A percentile compares a stretch with the other conserved stretches of the same genome.
phyloP scores from a whole-genome alignment of 371 early-diverging fungal genomes.

The Smittium culicis region DNA sequence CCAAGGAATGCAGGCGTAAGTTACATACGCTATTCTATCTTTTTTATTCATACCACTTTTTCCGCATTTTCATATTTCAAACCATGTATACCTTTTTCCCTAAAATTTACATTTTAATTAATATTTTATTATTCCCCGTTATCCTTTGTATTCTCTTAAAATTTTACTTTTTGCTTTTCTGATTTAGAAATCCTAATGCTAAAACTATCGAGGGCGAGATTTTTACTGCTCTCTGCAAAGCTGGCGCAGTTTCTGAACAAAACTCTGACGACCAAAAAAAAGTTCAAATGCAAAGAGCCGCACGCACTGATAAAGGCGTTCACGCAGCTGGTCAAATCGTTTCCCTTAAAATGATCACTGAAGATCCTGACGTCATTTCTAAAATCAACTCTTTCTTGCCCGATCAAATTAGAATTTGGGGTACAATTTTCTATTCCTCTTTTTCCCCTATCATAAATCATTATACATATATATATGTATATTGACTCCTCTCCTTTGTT shows the following conservation, averaged over 20 bases:
- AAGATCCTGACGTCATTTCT: slow-evolving; percentile 50
- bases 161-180: background rate
- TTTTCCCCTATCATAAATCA: no score
- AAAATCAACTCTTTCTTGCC: slow-evolving; percentile 62
- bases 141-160: no score
- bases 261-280: slow-evolving; percentile 66
- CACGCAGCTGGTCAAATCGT: slow-evolving; percentile 96
- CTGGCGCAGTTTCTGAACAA: slow-evolving; percentile 57
- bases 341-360: slow-evolving; percentile 75
- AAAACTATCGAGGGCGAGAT: slow-evolving; percentile 68
- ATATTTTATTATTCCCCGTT: no score
- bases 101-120: no score
- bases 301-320: slow-evolving; percentile 99
- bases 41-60: background rate
- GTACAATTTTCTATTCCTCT: no score
- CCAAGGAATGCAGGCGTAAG: slow-evolving; percentile 79
- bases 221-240: slow-evolving; percentile 55
- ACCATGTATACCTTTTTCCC: no score
- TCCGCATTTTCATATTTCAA: no score
- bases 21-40: background rate
- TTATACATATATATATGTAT: no score
- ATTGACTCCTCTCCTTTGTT: no score
- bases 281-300: slow-evolving; percentile 62
- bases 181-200: slow-evolving; percentile 40
- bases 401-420: slow-evolving; percentile 74